Percentiles rank a stretch among this genome's conserved stretches.
phyloP scores from a whole-genome alignment of 106 monocot species.

The Ottelia alismoides region DNA sequence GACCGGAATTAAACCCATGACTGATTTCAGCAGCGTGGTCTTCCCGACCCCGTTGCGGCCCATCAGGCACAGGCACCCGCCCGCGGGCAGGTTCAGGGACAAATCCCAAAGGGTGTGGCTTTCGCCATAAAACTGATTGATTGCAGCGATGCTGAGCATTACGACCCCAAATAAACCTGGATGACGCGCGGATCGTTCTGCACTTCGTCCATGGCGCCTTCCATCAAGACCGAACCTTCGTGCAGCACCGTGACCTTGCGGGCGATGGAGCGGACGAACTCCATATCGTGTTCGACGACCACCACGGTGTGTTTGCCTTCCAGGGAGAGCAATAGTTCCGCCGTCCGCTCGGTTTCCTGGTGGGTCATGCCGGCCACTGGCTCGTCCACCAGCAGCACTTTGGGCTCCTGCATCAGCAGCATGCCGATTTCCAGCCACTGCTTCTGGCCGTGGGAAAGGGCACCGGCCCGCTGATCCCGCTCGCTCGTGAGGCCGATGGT shows the following conservation, averaged over 20 bases:
- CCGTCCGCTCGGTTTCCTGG: neutral
- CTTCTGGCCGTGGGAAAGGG: neutral
- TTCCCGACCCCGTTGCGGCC: neutral
- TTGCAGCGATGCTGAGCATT: too few species aligned
- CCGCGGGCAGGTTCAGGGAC: too few species aligned
- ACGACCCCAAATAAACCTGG: neutral
- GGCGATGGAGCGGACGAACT: neutral
- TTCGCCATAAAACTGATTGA: too few species aligned
- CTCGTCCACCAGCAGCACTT: neutral
- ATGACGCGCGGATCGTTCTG: neutral
- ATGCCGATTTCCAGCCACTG: neutral
- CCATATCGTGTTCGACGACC: neutral
- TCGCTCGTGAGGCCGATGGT: neutral
- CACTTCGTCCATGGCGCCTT: neutral
- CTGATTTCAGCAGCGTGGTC: neutral
- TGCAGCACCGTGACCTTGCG: neutral
- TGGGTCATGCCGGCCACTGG: neutral
- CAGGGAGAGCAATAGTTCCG: neutral
- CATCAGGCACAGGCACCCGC: neutral
- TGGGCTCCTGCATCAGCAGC: neutral
- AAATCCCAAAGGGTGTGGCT: too few species aligned
- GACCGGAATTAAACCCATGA: neutral
- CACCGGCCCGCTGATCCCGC: neutral
- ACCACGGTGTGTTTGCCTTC: neutral
- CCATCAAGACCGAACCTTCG: neutral